These are phyloP conservation scores for Pseudopithomyces maydicus DNA, from an alignment of 2,329 filamentous ascomycete species.

Conservation along the genomic window DNA sequence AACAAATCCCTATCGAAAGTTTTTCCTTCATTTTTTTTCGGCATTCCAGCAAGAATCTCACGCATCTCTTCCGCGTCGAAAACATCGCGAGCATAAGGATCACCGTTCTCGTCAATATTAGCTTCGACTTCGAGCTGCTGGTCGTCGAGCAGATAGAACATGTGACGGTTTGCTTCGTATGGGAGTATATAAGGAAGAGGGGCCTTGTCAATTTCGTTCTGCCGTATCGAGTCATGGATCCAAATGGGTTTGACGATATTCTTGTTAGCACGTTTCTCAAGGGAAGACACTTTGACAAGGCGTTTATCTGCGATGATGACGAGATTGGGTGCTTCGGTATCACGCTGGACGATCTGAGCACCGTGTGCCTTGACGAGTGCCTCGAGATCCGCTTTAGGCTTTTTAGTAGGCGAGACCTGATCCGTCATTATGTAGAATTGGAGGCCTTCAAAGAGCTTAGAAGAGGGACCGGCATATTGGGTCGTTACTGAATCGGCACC, in stretches of 20 bases:
- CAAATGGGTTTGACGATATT: slow-evolving; percentile 81
- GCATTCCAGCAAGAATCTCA: slow-evolving; percentile 46
- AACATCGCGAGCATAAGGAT: slow-evolving; percentile 80
- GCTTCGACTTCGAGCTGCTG: slow-evolving; percentile 60
- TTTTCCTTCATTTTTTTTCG: slow-evolving; percentile 16
- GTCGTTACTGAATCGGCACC: slow-evolving; percentile 62
- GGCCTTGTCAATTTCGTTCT: slow-evolving; percentile 60
- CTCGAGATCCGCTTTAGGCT: slow-evolving; percentile 79
- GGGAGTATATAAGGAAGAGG: slow-evolving; percentile 66
- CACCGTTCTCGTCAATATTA: slow-evolving; percentile 77
- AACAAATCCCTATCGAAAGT: slow-evolving; percentile 26
- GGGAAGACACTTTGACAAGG: slow-evolving; percentile 78
- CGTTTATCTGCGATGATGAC: slow-evolving; percentile 80
- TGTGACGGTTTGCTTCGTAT: slow-evolving; percentile 66
- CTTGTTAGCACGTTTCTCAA: slow-evolving; percentile 72
- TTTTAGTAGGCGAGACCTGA: slow-evolving; percentile 70
- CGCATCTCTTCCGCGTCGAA: slow-evolving; percentile 65
- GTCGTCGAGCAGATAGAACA: slow-evolving; percentile 70
- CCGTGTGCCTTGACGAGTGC: slow-evolving; percentile 81
- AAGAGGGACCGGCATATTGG: slow-evolving; percentile 62
- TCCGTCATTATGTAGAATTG: slow-evolving; percentile 87
- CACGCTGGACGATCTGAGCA: slow-evolving; percentile 76
- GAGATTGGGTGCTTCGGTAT: slow-evolving; percentile 65
- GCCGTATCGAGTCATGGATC: slow-evolving; percentile 79
- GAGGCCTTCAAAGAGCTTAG: slow-evolving; percentile 73